Evolutionary conservation across 371 early-diverging fungal species (phyloP).

Genomic region (Mycotypha africana): DNA sequence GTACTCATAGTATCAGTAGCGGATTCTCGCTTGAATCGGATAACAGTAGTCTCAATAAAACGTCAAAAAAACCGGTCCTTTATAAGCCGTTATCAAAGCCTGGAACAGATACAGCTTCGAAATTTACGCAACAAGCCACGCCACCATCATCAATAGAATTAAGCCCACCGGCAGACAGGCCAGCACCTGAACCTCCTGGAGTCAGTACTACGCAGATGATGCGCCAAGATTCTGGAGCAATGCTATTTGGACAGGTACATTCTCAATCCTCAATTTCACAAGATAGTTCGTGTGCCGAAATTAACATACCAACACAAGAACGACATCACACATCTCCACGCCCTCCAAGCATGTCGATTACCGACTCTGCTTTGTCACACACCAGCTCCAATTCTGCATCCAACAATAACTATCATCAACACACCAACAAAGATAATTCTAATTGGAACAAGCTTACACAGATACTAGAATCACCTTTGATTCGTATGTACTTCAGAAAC

Average conservation of each 20-base stretch:
- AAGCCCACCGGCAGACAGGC: no score
- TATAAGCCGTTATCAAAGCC: no score
- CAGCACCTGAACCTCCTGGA: no score
- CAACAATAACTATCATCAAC: no score
- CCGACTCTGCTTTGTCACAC: conserved; percentile 6
- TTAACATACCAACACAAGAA: background rate
- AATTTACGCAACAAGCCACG: no score
- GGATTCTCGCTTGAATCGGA: no score
- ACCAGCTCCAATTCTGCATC: background rate
- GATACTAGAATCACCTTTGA: conserved; percentile 50
- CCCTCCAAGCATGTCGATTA: conserved; percentile 14
- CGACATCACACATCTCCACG: no score
- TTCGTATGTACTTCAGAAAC: conserved; percentile 56
- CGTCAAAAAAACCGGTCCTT: no score
- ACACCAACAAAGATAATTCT: conserved; percentile 5
- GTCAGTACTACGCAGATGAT: background rate
- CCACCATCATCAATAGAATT: no score
- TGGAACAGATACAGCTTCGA: no score
- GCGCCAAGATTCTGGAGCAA: conserved; percentile 8
- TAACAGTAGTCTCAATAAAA: no score
- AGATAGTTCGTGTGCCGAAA: background rate
- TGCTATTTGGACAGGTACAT: background rate
- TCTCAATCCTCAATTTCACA: conserved; percentile 1
- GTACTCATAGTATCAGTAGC: no score
- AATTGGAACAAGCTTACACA: conserved; percentile 36